Evolutionary conservation across 257 asterid genomes (phyloP).

Genomic region (Perilla frutescens): DNA sequence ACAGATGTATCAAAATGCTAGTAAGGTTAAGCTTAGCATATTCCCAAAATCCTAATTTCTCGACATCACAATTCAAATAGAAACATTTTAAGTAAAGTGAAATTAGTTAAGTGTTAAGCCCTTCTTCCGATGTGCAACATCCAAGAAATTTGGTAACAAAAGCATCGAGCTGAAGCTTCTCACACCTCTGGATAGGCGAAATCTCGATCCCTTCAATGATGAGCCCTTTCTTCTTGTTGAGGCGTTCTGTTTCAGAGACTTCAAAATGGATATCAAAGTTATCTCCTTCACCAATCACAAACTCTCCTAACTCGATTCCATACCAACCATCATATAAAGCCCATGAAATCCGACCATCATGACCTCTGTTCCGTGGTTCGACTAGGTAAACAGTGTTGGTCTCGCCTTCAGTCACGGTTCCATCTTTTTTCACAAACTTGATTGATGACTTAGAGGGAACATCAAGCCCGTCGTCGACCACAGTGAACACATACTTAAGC

Average conservation of each 20-base stretch:
- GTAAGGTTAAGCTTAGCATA: no score
- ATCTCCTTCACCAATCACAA: conserved; percentile 31
- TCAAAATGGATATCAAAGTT: conserved; percentile 18
- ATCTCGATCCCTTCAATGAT: conserved; percentile 46
- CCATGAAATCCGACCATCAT: background rate
- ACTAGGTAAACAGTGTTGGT: conserved; percentile 15
- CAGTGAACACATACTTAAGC: conserved; percentile 32
- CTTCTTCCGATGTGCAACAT: no score
- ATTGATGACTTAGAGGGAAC: conserved; percentile 29
- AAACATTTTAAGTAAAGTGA: no score
- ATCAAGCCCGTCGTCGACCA: conserved; percentile 14
- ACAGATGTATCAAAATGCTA: no score
- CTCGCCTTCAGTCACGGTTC: background rate
- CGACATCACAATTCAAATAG: no score
- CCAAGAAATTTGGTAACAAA: no score
- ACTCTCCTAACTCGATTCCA: conserved; percentile 44
- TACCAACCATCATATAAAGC: conserved; percentile 40
- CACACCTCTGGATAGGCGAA: background rate
- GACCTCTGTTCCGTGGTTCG: background rate
- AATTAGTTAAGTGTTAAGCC: no score
- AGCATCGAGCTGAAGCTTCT: no score
- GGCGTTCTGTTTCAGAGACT: conserved; percentile 16
- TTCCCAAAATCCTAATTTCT: no score
- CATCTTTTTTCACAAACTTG: conserved; percentile 14
- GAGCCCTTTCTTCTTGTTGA: conserved; percentile 30